Conservation (phyloP, 495 filamentous ascomycete genomes). For the Daldinia bambusicola region DNA sequence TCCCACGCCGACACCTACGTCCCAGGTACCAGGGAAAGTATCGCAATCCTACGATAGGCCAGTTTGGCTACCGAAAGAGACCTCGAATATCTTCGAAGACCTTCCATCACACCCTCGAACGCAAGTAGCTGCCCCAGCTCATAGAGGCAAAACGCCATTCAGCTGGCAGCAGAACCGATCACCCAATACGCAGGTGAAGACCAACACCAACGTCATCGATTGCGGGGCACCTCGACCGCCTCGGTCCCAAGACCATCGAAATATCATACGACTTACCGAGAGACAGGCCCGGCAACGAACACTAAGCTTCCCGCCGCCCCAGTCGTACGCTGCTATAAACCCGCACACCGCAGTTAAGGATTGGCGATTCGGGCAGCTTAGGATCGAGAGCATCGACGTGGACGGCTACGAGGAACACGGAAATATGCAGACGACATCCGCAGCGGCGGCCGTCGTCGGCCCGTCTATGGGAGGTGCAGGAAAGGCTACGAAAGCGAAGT, state of each 20-base stretch:
- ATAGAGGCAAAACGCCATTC: conserved; percentile 12
- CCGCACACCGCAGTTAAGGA: conserved; percentile 54
- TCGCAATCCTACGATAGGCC: conserved; percentile 11
- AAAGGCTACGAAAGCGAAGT: conserved; percentile 74
- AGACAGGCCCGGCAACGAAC: conserved; percentile 47
- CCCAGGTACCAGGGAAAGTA: conserved; percentile 19
- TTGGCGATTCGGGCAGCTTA: conserved; percentile 59
- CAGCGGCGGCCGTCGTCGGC: conserved; percentile 55
- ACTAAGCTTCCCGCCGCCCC: conserved; percentile 47
- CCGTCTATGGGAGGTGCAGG: conserved; percentile 57
- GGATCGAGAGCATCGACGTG: conserved; percentile 57
- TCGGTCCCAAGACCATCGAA: conserved; percentile 43
- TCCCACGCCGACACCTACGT: conserved; percentile 55
- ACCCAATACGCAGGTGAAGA: conserved; percentile 2
- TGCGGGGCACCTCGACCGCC: conserved; percentile 54
- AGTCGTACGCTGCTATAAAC: conserved; percentile 49
- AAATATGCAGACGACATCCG: conserved; percentile 41
- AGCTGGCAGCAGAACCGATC: conserved; percentile 14
- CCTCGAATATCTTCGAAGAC: conserved; percentile 57
- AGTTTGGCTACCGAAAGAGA: conserved; percentile 54
- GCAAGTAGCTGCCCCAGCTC: background rate
- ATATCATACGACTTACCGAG: conserved; percentile 47
- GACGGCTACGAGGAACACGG: conserved; percentile 13
- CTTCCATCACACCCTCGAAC: conserved; percentile 56
- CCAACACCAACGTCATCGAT: conserved; percentile 52